phyloP scores from a whole-genome alignment of 345 rosid species.

The Linum lewisii region DNA sequence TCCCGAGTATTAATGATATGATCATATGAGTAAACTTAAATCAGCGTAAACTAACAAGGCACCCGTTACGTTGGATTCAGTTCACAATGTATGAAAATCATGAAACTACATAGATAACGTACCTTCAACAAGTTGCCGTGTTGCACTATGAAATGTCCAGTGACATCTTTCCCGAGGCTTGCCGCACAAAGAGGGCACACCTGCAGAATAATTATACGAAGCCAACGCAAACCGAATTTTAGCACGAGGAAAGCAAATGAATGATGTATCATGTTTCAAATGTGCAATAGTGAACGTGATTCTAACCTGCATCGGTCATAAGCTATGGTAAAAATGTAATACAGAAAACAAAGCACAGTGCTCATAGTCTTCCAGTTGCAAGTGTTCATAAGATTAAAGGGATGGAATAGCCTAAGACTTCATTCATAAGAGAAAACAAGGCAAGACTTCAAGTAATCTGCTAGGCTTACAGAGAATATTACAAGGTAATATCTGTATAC shows the following conservation, averaged over 20 bases:
- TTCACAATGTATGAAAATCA: background rate
- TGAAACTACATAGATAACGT: background rate
- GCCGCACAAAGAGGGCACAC: slow-evolving; percentile 63
- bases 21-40: slow-evolving; percentile 11
- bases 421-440: too few species aligned
- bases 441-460: background rate
- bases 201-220: slow-evolving; percentile 20
- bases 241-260: background rate
- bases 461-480: background rate
- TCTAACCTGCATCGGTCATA: background rate
- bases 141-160: slow-evolving; percentile 45
- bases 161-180: slow-evolving; percentile 46
- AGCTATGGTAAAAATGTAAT: too few species aligned
- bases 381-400: background rate
- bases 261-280: background rate
- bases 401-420: background rate
- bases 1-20: too few species aligned
- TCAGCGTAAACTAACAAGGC: slow-evolving; percentile 5
- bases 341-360: background rate
- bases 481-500: too few species aligned
- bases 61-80: background rate
- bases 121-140: slow-evolving; percentile 48
- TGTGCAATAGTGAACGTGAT: background rate
- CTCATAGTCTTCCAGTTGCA: background rate
- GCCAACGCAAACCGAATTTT: background rate